A percentile compares a stretch with the other conserved stretches of the same genome.
Conservation (phyloP, 495 filamentous ascomycete species). For the Xylaria acuta region DNA sequence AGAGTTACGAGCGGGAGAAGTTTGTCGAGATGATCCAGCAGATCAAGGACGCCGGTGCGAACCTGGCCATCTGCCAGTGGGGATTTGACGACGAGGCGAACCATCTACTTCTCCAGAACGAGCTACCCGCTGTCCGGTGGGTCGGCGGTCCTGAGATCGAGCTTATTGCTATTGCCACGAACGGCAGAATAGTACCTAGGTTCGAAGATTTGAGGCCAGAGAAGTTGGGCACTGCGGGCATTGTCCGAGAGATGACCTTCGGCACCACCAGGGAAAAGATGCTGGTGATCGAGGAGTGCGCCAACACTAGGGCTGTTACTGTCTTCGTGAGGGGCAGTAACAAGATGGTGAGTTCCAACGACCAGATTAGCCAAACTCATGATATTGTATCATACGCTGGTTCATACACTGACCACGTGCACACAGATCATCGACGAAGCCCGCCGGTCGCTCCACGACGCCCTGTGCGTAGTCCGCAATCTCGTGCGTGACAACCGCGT, state of each 20-base stretch:
- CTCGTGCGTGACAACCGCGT: constrained; percentile 95
- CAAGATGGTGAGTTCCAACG: constrained; percentile 80
- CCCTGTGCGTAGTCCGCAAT: constrained; percentile 96
- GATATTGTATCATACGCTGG: neutral
- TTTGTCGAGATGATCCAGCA: constrained; percentile 98
- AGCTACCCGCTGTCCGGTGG: constrained; percentile 95
- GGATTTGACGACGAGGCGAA: constrained; percentile 99
- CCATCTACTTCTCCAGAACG: constrained; percentile 92
- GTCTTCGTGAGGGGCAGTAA: constrained; percentile 97
- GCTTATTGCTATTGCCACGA: constrained; percentile 97
- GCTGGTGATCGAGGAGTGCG: constrained; percentile 98
- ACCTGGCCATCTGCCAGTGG: constrained; percentile 99
- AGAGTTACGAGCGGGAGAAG: constrained; percentile 92
- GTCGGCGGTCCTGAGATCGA: constrained; percentile 98
- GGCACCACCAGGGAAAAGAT: constrained; percentile 99
- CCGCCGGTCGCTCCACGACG: constrained; percentile 95
- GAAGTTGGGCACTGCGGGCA: constrained; percentile 88
- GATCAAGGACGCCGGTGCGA: constrained; percentile 96
- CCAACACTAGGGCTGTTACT: constrained; percentile 95
- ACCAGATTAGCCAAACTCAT: neutral
- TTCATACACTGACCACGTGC: constrained; percentile 23
- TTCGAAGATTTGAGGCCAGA: constrained; percentile 92
- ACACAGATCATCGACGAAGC: constrained; percentile 95
- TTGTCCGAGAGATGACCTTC: constrained; percentile 94
- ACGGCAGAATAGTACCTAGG: constrained; percentile 93